A percentile compares a stretch with the other conserved stretches of the same genome.
These are phyloP conservation scores for Babjeviella inositovora DNA, from an alignment of 805 yeast genomes.

Conservation along the genomic window DNA sequence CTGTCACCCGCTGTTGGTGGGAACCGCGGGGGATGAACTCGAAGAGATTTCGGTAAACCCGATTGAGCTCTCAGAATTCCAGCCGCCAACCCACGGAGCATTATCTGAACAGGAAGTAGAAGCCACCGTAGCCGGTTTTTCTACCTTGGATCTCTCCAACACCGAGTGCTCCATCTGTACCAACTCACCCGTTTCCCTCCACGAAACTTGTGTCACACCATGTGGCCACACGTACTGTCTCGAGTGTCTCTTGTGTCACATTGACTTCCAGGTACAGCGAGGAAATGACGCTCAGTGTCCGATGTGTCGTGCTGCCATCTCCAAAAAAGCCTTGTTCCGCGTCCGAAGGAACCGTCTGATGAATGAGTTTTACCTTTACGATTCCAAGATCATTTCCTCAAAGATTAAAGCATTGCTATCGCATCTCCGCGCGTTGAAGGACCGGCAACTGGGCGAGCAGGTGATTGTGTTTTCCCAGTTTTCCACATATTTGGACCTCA, in stretches of 20 bases:
- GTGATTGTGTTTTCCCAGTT: conserved; percentile 87
- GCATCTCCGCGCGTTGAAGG: conserved; percentile 37
- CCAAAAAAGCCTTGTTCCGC: conserved; percentile 29
- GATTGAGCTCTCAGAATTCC: no score
- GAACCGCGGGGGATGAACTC: conserved; percentile 28
- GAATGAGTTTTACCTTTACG: conserved; percentile 18
- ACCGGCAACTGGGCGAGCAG: conserved; percentile 47
- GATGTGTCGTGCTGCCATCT: conserved; percentile 47
- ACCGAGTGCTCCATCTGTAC: conserved; percentile 82
- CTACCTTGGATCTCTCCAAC: conserved; percentile 12
- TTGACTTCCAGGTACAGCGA: conserved; percentile 45
- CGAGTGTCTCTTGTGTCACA: conserved; percentile 56
- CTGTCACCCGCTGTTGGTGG: conserved; percentile 63
- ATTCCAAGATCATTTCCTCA: conserved; percentile 44
- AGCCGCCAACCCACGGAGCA: no score
- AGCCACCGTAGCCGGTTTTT: conserved; percentile 3
- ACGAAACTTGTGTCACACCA: conserved; percentile 43
- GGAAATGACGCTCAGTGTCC: conserved; percentile 47
- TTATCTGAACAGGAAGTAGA: no score
- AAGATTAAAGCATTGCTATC: conserved; percentile 54
- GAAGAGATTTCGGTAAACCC: conserved; percentile 25
- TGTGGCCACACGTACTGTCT: conserved; percentile 78
- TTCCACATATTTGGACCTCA: conserved; percentile 63
- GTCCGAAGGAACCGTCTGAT: conserved; percentile 11
- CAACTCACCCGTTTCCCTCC: conserved; percentile 37